Conservation (phyloP, 1,139 yeast species). For the Candida sojae region DNA sequence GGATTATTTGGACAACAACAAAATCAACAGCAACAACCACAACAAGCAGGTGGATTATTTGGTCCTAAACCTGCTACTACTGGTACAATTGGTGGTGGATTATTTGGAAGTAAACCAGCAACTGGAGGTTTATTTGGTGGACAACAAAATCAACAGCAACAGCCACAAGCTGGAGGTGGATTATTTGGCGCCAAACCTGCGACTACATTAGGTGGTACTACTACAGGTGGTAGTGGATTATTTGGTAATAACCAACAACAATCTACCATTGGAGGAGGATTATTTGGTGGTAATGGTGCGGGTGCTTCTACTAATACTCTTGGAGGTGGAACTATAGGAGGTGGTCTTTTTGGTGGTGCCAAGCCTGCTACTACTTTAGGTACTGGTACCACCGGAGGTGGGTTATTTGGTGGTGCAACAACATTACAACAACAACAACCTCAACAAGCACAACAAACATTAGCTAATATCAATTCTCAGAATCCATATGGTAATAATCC, state of each 20-base stretch:
- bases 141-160: constrained; percentile 21
- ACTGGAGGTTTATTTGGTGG: constrained; percentile 34
- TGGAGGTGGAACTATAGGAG: constrained; percentile 8
- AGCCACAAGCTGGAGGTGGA: constrained; percentile 16
- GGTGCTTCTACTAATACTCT: constrained; percentile 9
- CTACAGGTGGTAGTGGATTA: constrained; percentile 24
- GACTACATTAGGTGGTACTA: neutral
- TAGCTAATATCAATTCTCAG: constrained; percentile 51
- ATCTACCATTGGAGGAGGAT: constrained; percentile 20
- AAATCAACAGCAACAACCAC: constrained; percentile 9
- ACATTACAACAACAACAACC: constrained; percentile 19
- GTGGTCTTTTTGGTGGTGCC: constrained; percentile 44
- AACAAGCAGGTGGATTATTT: constrained; percentile 20
- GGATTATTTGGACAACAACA: constrained; percentile 33
- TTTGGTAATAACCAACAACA: constrained; percentile 21
- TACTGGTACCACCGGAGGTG: constrained; percentile 20
- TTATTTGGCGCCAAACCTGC: constrained; percentile 19
- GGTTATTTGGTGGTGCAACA: constrained; percentile 40
- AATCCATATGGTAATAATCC: constrained; percentile 80
- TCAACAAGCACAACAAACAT: constrained; percentile 28
- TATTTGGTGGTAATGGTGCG: constrained; percentile 19
- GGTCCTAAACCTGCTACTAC: constrained; percentile 17
- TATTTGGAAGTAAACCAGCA: constrained; percentile 29
- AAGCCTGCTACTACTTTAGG: constrained; percentile 5
- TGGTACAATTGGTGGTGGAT: constrained; percentile 24